These are phyloP conservation scores for Ambrosia hybrid DNA, from an alignment of 140 eudicot species.

Conservation along the genomic window DNA sequence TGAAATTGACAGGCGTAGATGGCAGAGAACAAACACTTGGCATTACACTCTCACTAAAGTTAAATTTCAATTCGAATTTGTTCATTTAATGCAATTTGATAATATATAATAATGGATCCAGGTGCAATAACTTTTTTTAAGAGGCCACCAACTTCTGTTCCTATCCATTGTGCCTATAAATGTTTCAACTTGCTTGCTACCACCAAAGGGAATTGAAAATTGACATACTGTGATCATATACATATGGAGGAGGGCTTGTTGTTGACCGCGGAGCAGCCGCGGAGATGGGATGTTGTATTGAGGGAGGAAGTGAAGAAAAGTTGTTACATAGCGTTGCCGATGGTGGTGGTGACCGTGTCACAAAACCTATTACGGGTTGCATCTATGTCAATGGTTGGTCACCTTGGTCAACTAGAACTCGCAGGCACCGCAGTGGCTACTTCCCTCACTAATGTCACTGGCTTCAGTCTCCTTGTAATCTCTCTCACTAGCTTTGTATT, in stretches of 20 bases:
- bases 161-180: background rate
- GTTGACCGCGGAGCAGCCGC: background rate
- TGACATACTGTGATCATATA: background rate
- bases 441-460: conserved; percentile 58
- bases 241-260: conserved; percentile 28
- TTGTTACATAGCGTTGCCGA: conserved; percentile 52
- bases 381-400: conserved; percentile 65
- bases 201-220: background rate
- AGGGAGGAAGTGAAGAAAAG: conserved; percentile 43
- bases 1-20: background rate
- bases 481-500: background rate
- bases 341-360: conserved; percentile 49
- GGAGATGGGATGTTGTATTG: conserved; percentile 33
- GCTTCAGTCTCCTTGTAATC: conserved; percentile 62
- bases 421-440: conserved; percentile 55
- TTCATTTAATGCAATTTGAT: background rate
- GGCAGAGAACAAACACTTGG: background rate
- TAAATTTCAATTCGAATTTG: background rate
- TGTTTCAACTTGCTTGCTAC: background rate
- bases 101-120: background rate
- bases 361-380: conserved; percentile 46
- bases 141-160: background rate
- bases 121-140: background rate
- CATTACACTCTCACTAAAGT: background rate
- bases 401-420: conserved; percentile 53